These are phyloP conservation scores for Drechslerella coelobrocha DNA, from an alignment of 2,329 filamentous ascomycete genomes.

Conservation along the genomic window DNA sequence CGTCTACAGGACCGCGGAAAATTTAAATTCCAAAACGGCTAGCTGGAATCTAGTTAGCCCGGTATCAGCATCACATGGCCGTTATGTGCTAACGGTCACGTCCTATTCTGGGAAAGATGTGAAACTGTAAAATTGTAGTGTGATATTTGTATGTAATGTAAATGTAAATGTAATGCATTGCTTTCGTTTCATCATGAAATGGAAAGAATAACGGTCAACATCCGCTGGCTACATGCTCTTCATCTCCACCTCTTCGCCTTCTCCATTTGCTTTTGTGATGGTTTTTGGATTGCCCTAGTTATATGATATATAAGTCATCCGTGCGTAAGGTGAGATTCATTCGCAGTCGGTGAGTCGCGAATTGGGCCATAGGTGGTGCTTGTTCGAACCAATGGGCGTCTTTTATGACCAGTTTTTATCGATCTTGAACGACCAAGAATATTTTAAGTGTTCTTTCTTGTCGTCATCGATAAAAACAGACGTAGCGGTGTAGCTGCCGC, in stretches of 20 bases:
- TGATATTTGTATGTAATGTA: too few relatives aligned
- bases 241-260: not conserved
- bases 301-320: too few relatives aligned
- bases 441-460: slow-evolving; percentile 84
- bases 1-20: too few relatives aligned
- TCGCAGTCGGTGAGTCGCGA: not conserved
- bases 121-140: too few relatives aligned
- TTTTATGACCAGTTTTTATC: slow-evolving; percentile 87
- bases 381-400: too few relatives aligned
- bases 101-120: too few relatives aligned
- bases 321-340: not conserved
- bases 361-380: not conserved
- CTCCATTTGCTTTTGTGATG: not conserved
- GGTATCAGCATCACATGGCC: too few relatives aligned
- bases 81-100: too few relatives aligned
- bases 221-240: slow-evolving; percentile 2
- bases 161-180: slow-evolving; percentile 1
- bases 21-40: too few relatives aligned
- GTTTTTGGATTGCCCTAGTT: not conserved
- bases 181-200: slow-evolving; percentile 2
- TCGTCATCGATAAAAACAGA: slow-evolving; percentile 97
- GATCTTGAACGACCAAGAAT: slow-evolving; percentile 97
- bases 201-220: not conserved
- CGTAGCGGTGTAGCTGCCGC: slow-evolving; percentile 86
- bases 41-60: too few relatives aligned